Conservation (phyloP, 345 rosid species). For the Mangifera indica region DNA sequence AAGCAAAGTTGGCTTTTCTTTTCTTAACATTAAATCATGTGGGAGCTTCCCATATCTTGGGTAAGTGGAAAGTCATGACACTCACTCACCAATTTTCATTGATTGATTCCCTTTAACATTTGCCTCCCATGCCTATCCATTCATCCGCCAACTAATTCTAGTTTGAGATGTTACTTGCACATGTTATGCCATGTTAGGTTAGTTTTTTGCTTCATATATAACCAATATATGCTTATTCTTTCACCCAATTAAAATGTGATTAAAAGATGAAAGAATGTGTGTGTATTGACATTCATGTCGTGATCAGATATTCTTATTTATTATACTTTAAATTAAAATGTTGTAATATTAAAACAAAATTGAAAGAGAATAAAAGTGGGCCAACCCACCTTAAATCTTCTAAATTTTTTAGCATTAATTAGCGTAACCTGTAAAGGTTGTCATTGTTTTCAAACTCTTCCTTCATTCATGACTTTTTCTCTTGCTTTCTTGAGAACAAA, state of each 20-base stretch:
- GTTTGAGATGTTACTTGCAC: neutral
- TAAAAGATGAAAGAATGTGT: too few species aligned
- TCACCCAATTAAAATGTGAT: too few species aligned
- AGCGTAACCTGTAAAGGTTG: neutral
- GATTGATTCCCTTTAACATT: slow-evolving; percentile 52
- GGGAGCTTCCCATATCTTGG: slow-evolving; percentile 41
- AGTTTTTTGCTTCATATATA: too few species aligned
- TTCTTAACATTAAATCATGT: slow-evolving; percentile 40
- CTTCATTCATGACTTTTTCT: neutral
- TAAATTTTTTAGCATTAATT: slow-evolving; percentile 1
- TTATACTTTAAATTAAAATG: too few species aligned
- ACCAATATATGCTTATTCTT: too few species aligned
- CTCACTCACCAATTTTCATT: slow-evolving; percentile 28
- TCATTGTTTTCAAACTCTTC: slow-evolving; percentile 4
- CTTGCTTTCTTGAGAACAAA: too few species aligned
- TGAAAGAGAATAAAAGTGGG: neutral
- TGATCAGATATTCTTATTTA: too few species aligned
- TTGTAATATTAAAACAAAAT: too few species aligned
- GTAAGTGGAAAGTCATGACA: slow-evolving; percentile 37
- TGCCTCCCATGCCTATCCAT: slow-evolving; percentile 38
- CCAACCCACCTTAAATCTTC: slow-evolving; percentile 5
- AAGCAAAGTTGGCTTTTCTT: slow-evolving; percentile 29
- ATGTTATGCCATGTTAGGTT: neutral
- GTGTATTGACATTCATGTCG: neutral
- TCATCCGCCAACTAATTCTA: too few species aligned